A percentile compares a stretch with the other conserved stretches of the same genome.
phyloP scores from a whole-genome alignment of 2,329 filamentous ascomycete species.

The Colletotrichum nymphaeae region DNA sequence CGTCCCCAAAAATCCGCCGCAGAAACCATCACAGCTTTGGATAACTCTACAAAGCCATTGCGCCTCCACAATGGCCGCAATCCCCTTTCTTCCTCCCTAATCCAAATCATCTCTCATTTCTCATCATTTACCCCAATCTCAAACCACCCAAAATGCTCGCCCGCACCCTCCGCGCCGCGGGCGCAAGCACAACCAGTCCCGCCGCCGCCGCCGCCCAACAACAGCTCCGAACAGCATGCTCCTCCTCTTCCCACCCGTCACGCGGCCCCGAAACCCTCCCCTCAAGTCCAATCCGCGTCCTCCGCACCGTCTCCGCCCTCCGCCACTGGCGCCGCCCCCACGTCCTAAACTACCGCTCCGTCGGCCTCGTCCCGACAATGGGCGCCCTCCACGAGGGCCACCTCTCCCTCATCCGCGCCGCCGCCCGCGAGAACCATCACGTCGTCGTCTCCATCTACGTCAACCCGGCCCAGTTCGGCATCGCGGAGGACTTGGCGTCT shows the following conservation, averaged over 20 bases:
- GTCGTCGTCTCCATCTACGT: conserved; percentile 95
- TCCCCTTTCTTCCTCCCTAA: conserved; percentile 32
- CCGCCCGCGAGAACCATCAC: conserved; percentile 84
- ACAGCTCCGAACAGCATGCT: conserved; percentile 37
- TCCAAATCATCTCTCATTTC: background rate
- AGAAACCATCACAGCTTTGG: conserved; percentile 59
- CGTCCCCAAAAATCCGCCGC: conserved; percentile 59
- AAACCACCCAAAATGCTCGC: conserved; percentile 25
- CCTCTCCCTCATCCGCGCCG: conserved; percentile 84
- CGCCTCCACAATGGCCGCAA: conserved; percentile 46
- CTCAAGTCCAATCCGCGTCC: conserved; percentile 73
- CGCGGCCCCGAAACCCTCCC: conserved; percentile 59
- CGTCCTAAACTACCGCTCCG: conserved; percentile 73
- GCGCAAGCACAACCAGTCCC: conserved; percentile 1
- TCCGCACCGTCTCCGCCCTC: conserved; percentile 79
- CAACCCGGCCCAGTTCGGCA: conserved; percentile 95
- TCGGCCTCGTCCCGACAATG: conserved; percentile 97
- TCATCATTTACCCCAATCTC: background rate
- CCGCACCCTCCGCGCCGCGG: conserved; percentile 34
- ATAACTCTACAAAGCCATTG: conserved; percentile 42
- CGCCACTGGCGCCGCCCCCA: conserved; percentile 77
- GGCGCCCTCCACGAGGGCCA: conserved; percentile 96
- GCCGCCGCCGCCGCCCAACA: background rate
- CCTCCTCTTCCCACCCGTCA: conserved; percentile 37
- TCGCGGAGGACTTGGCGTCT: conserved; percentile 85